These are phyloP conservation scores for Ascochyta lentis DNA, from an alignment of 2,329 filamentous ascomycete genomes.

Conservation along the genomic window DNA sequence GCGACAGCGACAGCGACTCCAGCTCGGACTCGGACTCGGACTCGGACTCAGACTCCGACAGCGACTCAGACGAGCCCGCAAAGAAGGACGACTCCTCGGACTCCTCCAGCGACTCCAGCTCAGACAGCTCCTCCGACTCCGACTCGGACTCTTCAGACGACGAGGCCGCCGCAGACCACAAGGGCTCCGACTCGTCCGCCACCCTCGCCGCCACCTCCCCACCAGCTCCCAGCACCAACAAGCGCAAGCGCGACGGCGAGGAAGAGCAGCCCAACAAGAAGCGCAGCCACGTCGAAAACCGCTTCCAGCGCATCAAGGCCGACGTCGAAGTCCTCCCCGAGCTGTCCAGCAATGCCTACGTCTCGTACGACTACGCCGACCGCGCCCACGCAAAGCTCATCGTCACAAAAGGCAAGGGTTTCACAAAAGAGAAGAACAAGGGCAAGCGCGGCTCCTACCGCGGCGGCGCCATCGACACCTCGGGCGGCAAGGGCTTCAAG, in stretches of 20 bases:
- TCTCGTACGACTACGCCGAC: conserved; percentile 86
- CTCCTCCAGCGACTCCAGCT: conserved; percentile 24
- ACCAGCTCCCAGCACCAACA: conserved; percentile 45
- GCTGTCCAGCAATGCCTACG: conserved; percentile 80
- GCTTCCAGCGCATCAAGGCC: conserved; percentile 78
- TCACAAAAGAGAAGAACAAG: conserved; percentile 99
- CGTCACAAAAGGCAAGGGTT: conserved; percentile 92
- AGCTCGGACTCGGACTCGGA: conserved; percentile 25
- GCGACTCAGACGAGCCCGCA: conserved; percentile 28
- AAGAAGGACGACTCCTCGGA: conserved; percentile 33
- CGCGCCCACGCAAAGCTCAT: conserved; percentile 87
- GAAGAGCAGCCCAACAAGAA: conserved; percentile 42
- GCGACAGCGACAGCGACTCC: conserved; percentile 26
- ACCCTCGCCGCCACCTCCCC: conserved; percentile 44
- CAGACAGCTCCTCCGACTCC: conserved; percentile 28
- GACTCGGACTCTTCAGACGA: conserved; percentile 29
- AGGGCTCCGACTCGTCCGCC: conserved; percentile 52
- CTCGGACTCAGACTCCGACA: conserved; percentile 26
- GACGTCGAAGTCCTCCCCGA: conserved; percentile 71
- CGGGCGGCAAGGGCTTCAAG: conserved; percentile 84
- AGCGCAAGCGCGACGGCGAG: conserved; percentile 51
- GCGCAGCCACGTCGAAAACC: conserved; percentile 53
- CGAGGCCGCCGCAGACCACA: conserved; percentile 23
- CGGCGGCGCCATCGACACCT: conserved; percentile 85
- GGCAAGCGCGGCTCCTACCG: conserved; percentile 79